Conservation (phyloP, 768 basidiomycete genomes). For the Boletus eberwhitei region DNA sequence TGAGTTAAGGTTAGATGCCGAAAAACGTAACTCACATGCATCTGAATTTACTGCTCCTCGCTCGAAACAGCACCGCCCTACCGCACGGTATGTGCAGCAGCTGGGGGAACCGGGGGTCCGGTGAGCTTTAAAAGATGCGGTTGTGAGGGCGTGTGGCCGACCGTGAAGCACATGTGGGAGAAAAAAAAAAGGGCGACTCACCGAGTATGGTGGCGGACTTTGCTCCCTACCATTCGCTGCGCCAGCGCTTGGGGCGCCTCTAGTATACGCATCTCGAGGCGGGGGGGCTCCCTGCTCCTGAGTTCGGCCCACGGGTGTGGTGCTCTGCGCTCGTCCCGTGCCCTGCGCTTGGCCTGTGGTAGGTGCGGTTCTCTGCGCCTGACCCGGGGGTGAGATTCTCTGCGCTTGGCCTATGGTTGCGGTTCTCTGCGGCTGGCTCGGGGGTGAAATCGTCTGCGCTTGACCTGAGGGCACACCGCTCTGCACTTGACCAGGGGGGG, state of each 20-base stretch:
- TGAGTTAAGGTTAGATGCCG: background rate
- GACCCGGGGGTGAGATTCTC: background rate
- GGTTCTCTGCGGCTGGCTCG: background rate
- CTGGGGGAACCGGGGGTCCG: slow-evolving; percentile 1
- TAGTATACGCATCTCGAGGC: slow-evolving; percentile 4
- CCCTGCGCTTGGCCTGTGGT: background rate
- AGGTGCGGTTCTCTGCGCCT: background rate
- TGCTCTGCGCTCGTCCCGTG: background rate
- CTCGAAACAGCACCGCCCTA: background rate
- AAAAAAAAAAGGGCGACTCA: slow-evolving; percentile 6
- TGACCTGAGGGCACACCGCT: background rate
- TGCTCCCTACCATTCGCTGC: background rate
- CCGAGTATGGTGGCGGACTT: slow-evolving; percentile 28
- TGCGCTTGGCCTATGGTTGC: background rate
- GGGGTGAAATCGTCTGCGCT: background rate
- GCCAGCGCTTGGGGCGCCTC: background rate
- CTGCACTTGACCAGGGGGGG: background rate
- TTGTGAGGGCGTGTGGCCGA: background rate
- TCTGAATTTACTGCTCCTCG: background rate
- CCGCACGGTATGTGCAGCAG: slow-evolving; percentile 1
- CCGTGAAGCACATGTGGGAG: background rate
- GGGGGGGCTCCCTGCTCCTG: background rate
- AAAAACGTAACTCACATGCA: background rate
- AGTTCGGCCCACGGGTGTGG: background rate
- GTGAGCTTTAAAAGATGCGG: background rate